Conservation (phyloP, 2,329 filamentous ascomycete genomes). For the Xylaria sp. region DNA sequence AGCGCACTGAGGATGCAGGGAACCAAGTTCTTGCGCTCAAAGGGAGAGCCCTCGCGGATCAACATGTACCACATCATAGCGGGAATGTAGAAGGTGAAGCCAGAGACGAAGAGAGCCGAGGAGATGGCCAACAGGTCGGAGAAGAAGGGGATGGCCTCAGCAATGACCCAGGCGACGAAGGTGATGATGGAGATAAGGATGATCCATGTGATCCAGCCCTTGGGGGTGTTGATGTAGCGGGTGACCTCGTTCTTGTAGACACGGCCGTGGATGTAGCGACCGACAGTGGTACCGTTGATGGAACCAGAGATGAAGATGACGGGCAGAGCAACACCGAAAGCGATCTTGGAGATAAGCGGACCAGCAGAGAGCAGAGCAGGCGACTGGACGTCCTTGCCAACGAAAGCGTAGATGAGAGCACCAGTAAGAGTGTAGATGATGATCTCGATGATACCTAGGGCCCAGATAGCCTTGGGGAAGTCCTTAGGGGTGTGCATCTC, state of each 20-base stretch:
- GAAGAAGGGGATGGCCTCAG: constrained; percentile 69
- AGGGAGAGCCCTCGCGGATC: constrained; percentile 29
- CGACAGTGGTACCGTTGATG: constrained; percentile 55
- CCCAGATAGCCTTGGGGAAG: constrained; percentile 39
- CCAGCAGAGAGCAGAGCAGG: constrained; percentile 57
- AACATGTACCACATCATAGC: constrained; percentile 35
- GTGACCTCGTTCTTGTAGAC: constrained; percentile 30
- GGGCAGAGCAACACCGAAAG: constrained; percentile 57
- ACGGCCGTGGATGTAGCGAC: constrained; percentile 33
- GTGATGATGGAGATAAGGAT: constrained; percentile 54
- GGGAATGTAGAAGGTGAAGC: constrained; percentile 38
- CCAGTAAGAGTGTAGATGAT: constrained; percentile 56
- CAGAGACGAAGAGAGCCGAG: constrained; percentile 47
- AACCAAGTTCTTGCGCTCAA: constrained; percentile 27
- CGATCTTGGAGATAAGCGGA: constrained; percentile 49
- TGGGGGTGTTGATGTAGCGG: constrained; percentile 33
- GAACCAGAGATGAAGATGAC: constrained; percentile 62
- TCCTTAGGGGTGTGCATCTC: constrained; percentile 38
- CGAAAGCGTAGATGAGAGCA: constrained; percentile 57
- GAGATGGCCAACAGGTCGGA: constrained; percentile 56
- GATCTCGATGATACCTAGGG: constrained; percentile 51
- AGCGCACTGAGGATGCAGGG: constrained; percentile 23
- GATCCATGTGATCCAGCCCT: constrained; percentile 47
- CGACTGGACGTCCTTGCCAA: constrained; percentile 50
- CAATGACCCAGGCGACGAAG: constrained; percentile 63